A percentile compares a stretch with the other conserved stretches of the same genome.
phyloP scores from a whole-genome alignment of 768 basidiomycete genomes.

The Amanita polypyramis region DNA sequence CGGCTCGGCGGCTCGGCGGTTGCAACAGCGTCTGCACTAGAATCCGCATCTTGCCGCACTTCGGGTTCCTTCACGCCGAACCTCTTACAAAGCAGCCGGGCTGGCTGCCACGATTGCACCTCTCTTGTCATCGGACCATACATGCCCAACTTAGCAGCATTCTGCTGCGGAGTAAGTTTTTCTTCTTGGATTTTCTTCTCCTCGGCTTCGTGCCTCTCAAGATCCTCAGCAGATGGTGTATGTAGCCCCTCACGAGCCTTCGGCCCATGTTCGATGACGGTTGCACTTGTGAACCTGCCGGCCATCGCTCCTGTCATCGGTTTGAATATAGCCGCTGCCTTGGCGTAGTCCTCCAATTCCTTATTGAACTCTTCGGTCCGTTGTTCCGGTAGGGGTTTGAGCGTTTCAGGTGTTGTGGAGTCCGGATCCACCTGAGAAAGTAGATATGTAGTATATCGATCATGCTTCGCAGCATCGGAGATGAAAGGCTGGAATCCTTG shows the following conservation, averaged over 20 bases:
- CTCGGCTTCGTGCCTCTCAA: constrained; percentile 28
- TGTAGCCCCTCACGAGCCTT: constrained; percentile 60
- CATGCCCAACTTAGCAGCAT: constrained; percentile 83
- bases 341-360: constrained; percentile 80
- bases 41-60: constrained; percentile 34
- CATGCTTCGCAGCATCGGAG: constrained; percentile 66
- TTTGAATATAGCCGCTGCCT: constrained; percentile 83
- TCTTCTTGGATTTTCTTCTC: constrained; percentile 34
- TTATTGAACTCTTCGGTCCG: constrained; percentile 60
- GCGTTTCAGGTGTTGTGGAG: constrained; percentile 32
- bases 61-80: constrained; percentile 89
- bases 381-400: constrained; percentile 46
- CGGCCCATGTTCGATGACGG: constrained; percentile 56
- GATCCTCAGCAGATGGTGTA: constrained; percentile 39
- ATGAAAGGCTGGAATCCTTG: constrained; percentile 87
- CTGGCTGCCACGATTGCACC: constrained; percentile 66
- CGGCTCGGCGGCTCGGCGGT: constrained; percentile 8
- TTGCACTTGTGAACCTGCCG: constrained; percentile 81
- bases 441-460: constrained; percentile 78
- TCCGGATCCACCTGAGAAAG: constrained; percentile 51
- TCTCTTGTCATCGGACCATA: constrained; percentile 84
- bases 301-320: constrained; percentile 92
- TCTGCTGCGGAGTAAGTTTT: constrained; percentile 63
- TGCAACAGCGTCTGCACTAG: constrained; percentile 15
- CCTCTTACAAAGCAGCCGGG: constrained; percentile 81